These are phyloP conservation scores for Extremus antarcticus DNA, from an alignment of 495 filamentous ascomycete species.

Conservation along the genomic window DNA sequence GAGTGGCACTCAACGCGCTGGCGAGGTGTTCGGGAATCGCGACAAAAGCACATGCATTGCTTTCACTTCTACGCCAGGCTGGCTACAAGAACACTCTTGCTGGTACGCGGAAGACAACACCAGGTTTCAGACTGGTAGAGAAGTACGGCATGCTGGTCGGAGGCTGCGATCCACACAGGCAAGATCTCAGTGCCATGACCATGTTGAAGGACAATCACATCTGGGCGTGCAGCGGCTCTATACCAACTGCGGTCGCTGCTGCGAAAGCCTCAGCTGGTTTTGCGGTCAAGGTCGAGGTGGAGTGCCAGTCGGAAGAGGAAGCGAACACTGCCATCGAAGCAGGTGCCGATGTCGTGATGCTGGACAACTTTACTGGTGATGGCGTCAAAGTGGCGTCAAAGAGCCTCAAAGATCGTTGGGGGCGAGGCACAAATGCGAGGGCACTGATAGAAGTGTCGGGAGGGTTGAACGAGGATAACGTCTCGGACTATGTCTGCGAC, in stretches of 20 bases:
- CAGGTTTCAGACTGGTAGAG: slow-evolving; percentile 89
- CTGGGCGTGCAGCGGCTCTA: slow-evolving; percentile 64
- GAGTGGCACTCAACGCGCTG: slow-evolving; percentile 85
- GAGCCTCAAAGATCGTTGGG: slow-evolving; percentile 68
- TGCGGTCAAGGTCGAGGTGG: slow-evolving; percentile 87
- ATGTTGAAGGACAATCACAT: slow-evolving; percentile 99
- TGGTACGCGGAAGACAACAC: slow-evolving; percentile 92
- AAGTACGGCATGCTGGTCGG: slow-evolving; percentile 96
- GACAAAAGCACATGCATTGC: slow-evolving; percentile 45
- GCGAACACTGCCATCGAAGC: slow-evolving; percentile 83
- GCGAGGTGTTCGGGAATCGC: slow-evolving; percentile 90
- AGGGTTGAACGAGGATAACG: slow-evolving; percentile 77
- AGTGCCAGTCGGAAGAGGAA: slow-evolving; percentile 76
- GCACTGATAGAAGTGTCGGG: slow-evolving; percentile 81
- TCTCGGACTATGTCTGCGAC: slow-evolving; percentile 64
- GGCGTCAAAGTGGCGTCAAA: slow-evolving; percentile 60
- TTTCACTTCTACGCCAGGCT: slow-evolving; percentile 42
- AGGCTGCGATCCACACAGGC: slow-evolving; percentile 80
- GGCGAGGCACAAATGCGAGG: slow-evolving; percentile 26
- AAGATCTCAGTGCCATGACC: slow-evolving; percentile 86
- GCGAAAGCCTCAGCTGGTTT: slow-evolving; percentile 82
- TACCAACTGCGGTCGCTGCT: slow-evolving; percentile 59
- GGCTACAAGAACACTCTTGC: slow-evolving; percentile 81
- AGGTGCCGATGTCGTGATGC: slow-evolving; percentile 91
- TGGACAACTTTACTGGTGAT: slow-evolving; percentile 82